Base-by-base conservation (phyloP, 2,329 filamentous ascomycete species). In the Colletotrichum gigasporum region DNA sequence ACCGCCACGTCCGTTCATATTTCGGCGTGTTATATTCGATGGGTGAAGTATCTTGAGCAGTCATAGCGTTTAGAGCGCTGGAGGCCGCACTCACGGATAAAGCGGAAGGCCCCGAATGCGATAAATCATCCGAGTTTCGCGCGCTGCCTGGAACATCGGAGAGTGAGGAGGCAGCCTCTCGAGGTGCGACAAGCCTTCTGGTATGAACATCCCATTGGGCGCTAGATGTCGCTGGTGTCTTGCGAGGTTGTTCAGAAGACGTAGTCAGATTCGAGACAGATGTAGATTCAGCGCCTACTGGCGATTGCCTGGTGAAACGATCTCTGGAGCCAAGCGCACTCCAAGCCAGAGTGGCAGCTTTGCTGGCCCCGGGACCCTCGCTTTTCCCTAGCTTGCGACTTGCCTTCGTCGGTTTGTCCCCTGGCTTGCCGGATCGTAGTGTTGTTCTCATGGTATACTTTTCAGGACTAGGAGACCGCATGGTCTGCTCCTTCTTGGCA, bases 311-410 rank as follows among this genome's bases (percentile, higher is more conserved):
- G 44, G 69, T 41, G 58, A 71, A 63, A 44, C 74, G 76, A 26
- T 83, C 80, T 65, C 74, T 76, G 4, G 79, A 75, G 11, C 78
- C 77, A 12, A 85, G 73, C 16, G 79, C 78, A 55, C 74, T 82
- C 87, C 89, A 91, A 30, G 89, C 89, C 54, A 90, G 71, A 3
- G 85, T 87, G 24, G 89, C 89, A 39, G 89, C 89, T 71, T 87
- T 89, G 73, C 83, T 90, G 11, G 88, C 83, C 1, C 87, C 84
- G 57, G 87, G 86, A 34, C 76, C 75, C 16, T 76, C 75, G 57
- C 76, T 72, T 62, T 76, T 83, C 9, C 79, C 73, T 30, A 80
- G 73, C 51, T 80, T 80, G 22, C 80, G 80, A 8, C 73, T 70
- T 11, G 76, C 59, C 63, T 78, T 83, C 2, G 71, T 61, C 5